Conservation (phyloP, 306 rosid species). For the Ammopiptanthus mongolicus region DNA sequence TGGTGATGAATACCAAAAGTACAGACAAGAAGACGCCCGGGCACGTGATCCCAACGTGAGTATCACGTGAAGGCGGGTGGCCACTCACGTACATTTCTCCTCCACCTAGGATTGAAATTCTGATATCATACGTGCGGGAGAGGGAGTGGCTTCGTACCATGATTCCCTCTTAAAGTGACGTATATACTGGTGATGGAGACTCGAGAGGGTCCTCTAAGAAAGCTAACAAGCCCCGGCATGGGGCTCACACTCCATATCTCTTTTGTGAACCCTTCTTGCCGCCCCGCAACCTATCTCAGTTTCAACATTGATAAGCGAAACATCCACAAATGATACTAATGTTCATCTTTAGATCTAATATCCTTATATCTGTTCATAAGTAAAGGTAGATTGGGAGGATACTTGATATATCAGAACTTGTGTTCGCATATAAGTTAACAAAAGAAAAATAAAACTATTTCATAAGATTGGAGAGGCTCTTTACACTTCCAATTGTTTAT, state of each 20-base stretch:
- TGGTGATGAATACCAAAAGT: neutral
- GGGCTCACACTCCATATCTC: neutral
- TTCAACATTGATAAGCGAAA: neutral
- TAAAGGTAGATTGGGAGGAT: neutral
- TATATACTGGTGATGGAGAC: neutral
- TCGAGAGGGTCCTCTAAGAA: neutral
- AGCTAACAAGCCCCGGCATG: neutral
- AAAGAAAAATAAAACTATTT: neutral
- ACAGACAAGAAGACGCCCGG: conserved; percentile 24
- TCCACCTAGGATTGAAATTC: neutral
- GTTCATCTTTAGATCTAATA: neutral
- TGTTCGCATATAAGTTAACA: neutral
- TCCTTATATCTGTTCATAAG: conserved; percentile 1
- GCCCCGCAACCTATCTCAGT: neutral
- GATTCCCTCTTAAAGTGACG: neutral
- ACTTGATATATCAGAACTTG: neutral
- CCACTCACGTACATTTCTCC: neutral
- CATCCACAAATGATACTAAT: neutral
- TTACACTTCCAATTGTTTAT: too few relatives aligned
- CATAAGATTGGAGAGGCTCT: neutral
- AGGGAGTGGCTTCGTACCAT: neutral
- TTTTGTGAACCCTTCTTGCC: neutral
- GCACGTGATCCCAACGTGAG: conserved; percentile 31
- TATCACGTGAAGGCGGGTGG: conserved; percentile 31
- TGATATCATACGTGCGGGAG: neutral